Evolutionary conservation across 257 asterid species (phyloP), one percentile per base, ranked within the genome.

Genomic region (Nicotiana sylvestris): DNA sequence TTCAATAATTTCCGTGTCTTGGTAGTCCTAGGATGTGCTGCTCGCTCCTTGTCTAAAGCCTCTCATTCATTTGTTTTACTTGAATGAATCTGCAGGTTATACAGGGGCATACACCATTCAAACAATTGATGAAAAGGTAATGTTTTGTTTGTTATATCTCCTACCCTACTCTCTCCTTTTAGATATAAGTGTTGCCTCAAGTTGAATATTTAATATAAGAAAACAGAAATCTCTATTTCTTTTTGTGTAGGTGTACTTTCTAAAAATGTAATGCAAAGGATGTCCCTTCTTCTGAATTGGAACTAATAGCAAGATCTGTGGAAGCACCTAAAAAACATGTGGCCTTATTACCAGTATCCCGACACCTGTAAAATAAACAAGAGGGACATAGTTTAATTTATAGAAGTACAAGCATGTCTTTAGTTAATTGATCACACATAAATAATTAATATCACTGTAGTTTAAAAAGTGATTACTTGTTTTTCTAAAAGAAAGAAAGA

Each of bases 21-120:
- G 29, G 64, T 76, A 76, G 80, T 76, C 80, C 65, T 29, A 76
- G 33, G 29, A 51, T 53, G 64, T 53, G 17, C 65, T 46, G 15
- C 64, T 51, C 29, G 25, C 77, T 61, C 25, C 17, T 2, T 76
- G 17, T 30, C 55, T 12, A 15, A 74, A 51, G 43, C 60, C 64
- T 15, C 39, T 46, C 39, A 5, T 74, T 43, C 18, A 6, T 49
- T 21, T 64, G 79, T 35, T 64, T 83, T 76, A 80, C 85, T 46
- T 30, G 64, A 60, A 81, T 85, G 69, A 69, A 66, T 65, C 35
- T 91, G 89, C 93, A 95, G 99, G 97, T 95, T 87, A 94, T 94
- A 85, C 99, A 92, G 76, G 98, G 99, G 39, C 99, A 92, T 86
- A 86, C 97, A 25, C 97, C 97, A 76, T 95, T 95, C 90, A 95